These are phyloP conservation scores for Amanita phalloides DNA, from an alignment of 768 basidiomycete genomes.

Conservation along the genomic window DNA sequence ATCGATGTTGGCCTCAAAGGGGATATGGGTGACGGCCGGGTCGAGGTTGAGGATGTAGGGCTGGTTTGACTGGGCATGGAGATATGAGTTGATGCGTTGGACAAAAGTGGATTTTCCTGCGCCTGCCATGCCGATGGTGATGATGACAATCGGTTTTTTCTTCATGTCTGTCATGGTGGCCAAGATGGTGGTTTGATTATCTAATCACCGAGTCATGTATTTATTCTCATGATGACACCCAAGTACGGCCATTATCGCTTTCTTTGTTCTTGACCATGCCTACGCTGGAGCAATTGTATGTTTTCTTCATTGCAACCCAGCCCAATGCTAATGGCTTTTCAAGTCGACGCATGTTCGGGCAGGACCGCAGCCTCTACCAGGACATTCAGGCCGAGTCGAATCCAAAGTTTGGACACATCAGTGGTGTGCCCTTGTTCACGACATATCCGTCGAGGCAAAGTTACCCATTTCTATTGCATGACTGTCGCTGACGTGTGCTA, in stretches of 20 bases:
- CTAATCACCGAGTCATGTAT: too few relatives aligned
- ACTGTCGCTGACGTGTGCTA: neutral
- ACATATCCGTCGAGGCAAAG: neutral
- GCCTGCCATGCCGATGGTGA: conserved; percentile 94
- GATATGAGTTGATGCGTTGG: conserved; percentile 85
- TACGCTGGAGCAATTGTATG: neutral
- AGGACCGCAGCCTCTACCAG: neutral
- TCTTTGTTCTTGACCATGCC: neutral
- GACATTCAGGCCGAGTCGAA: neutral
- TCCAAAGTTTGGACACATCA: neutral
- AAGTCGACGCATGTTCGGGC: neutral
- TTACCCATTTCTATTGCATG: neutral
- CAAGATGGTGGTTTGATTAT: neutral
- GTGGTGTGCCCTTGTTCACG: neutral
- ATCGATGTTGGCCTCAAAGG: conserved; percentile 95
- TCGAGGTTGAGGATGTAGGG: conserved; percentile 98
- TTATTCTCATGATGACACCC: too few relatives aligned
- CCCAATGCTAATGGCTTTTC: neutral
- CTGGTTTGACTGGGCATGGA: conserved; percentile 61
- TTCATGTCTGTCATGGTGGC: conserved; percentile 10
- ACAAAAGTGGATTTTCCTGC: conserved; percentile 98
- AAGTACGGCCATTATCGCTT: neutral
- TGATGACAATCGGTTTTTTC: conserved; percentile 71
- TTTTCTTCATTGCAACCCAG: neutral
- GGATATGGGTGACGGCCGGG: conserved; percentile 85